Conservation (phyloP, 805 yeast species). For the Saccharomycopsis sp. region DNA sequence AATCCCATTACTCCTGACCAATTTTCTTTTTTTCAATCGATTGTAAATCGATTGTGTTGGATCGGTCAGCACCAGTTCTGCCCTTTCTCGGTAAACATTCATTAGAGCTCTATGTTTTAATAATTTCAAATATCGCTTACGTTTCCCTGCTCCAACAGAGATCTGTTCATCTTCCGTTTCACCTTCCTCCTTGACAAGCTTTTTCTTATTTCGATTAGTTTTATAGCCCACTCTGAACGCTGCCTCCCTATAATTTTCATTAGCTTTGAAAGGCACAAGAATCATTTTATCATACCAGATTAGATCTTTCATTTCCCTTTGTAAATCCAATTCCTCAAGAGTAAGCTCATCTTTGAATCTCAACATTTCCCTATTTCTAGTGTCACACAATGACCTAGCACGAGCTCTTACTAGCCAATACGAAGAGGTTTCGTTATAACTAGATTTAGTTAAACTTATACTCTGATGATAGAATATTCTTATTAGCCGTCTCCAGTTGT, state of each 20-base stretch:
- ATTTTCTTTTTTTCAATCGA: neutral
- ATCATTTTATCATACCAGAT: conserved; percentile 12
- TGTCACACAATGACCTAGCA: conserved; percentile 31
- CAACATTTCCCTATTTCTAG: conserved; percentile 16
- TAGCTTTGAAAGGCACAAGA: neutral
- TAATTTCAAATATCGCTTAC: conserved; percentile 5
- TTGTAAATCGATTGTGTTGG: conserved; percentile 2
- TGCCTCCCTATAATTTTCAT: conserved; percentile 4
- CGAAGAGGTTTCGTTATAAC: conserved; percentile 6
- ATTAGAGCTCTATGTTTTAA: conserved; percentile 12
- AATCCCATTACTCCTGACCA: too few species aligned
- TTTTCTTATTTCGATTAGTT: neutral
- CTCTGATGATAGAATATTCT: conserved; percentile 21
- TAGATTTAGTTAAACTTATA: conserved; percentile 8
- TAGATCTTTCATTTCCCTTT: conserved; percentile 5
- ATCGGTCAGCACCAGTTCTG: conserved; percentile 3
- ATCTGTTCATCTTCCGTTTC: neutral
- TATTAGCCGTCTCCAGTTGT: conserved; percentile 21
- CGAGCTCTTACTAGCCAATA: conserved; percentile 24
- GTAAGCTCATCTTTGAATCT: conserved; percentile 18
- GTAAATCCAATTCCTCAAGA: conserved; percentile 12
- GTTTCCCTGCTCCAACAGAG: neutral
- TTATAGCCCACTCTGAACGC: conserved; percentile 1
- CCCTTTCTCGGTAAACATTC: conserved; percentile 15
- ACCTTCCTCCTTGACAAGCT: neutral